Evolutionary conservation across 192 early-diverging fungal species (phyloP).

Genomic region (Obelidium mucronatum): DNA sequence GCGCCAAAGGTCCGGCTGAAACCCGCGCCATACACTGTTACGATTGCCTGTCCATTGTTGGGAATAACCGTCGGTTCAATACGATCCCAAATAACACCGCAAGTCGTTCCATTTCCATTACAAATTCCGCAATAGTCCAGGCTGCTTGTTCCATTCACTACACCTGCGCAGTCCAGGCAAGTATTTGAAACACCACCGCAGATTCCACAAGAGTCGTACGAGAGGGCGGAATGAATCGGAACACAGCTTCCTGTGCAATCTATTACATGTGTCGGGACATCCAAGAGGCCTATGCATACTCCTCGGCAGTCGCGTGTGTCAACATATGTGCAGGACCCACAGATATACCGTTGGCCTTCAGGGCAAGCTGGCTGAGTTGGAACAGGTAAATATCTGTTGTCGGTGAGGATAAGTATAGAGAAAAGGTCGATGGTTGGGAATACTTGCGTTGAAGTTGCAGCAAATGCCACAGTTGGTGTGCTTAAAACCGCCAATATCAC

Average conservation of each 20-base stretch:
- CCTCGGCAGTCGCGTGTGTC: conserved; percentile 30
- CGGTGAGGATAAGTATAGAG: no score
- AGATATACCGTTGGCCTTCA: background rate
- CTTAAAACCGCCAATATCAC: no score
- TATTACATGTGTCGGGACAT: background rate
- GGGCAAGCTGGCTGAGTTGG: conserved; percentile 10
- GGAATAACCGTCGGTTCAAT: conserved; percentile 31
- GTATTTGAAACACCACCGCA: conserved; percentile 25
- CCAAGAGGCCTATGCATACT: background rate
- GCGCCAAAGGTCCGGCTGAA: background rate
- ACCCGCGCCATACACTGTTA: conserved; percentile 11
- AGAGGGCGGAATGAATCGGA: background rate
- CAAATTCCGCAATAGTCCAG: conserved; percentile 24
- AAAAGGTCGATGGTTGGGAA: background rate
- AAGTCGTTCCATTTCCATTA: conserved; percentile 26
- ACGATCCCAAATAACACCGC: conserved; percentile 1
- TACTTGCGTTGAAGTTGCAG: background rate
- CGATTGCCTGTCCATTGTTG: background rate
- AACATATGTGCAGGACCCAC: conserved; percentile 9
- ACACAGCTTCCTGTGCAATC: conserved; percentile 23
- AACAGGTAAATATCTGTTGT: no score
- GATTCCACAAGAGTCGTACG: conserved; percentile 20
- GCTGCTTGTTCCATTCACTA: background rate
- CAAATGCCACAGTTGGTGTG: no score
- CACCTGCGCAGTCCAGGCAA: conserved; percentile 24